phyloP scores from a whole-genome alignment of 768 basidiomycete genomes.

The Mycena latifolia region DNA sequence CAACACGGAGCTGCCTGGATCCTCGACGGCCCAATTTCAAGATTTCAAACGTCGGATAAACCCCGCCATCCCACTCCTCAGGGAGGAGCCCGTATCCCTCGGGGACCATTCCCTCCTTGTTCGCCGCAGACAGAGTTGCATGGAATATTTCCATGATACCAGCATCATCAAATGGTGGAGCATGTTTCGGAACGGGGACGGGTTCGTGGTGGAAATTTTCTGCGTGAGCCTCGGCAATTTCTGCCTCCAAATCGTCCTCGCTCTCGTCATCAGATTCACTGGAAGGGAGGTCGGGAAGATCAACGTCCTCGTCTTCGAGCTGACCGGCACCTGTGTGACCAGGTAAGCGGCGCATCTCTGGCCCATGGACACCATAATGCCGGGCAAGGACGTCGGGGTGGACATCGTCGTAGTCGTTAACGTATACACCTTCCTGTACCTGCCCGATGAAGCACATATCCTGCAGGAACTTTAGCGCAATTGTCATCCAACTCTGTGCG shows the following conservation, averaged over 20 bases:
- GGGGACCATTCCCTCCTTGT: slow-evolving; percentile 7
- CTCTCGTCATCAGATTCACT: background rate
- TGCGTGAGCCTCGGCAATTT: slow-evolving; percentile 13
- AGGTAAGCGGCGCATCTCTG: background rate
- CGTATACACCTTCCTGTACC: slow-evolving; percentile 2
- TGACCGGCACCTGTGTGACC: slow-evolving; percentile 14
- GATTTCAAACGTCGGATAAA: slow-evolving; percentile 25
- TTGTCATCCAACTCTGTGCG: too few species aligned
- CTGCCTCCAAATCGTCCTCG: slow-evolving; percentile 6
- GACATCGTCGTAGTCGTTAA: slow-evolving; percentile 7
- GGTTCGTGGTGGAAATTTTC: slow-evolving; percentile 23
- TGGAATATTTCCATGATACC: slow-evolving; percentile 7
- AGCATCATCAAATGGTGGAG: slow-evolving; percentile 7
- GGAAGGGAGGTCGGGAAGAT: background rate
- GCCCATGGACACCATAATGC: slow-evolving; percentile 11
- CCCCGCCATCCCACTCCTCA: slow-evolving; percentile 32
- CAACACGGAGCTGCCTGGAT: background rate
- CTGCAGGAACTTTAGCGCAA: background rate
- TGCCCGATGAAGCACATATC: slow-evolving; percentile 17
- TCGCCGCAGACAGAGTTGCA: background rate
- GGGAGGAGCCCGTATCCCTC: slow-evolving; percentile 30
- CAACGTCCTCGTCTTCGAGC: background rate
- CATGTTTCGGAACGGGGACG: slow-evolving; percentile 14
- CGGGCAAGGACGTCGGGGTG: background rate
- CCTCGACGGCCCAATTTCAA: slow-evolving; percentile 20